Percentiles rank a stretch among this genome's conserved stretches.
Evolutionary conservation across 768 basidiomycete genomes (phyloP).

Genomic region (Hygrocybe punicea): DNA sequence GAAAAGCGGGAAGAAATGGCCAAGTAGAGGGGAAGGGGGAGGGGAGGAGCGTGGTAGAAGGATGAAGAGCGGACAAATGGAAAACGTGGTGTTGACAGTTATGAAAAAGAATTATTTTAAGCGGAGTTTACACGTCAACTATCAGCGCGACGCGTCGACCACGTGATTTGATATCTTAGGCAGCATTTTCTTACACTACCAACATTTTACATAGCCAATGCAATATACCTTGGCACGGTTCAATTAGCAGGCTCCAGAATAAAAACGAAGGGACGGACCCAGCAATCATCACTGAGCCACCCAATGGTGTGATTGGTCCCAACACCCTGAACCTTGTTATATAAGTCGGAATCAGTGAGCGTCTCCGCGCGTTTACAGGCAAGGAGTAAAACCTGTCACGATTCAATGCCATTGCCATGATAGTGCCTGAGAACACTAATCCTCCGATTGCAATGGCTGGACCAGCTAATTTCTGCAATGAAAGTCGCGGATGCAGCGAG

Average conservation of each 20-base stretch:
- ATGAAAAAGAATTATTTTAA: background rate
- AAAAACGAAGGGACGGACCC: slow-evolving; percentile 46
- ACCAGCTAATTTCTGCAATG: slow-evolving; percentile 53
- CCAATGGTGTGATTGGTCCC: slow-evolving; percentile 67
- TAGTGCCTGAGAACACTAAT: slow-evolving; percentile 61
- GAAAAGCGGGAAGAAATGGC: background rate
- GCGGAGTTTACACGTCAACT: slow-evolving; percentile 31
- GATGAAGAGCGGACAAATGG: background rate
- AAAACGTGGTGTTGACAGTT: background rate
- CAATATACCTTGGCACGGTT: slow-evolving; percentile 44
- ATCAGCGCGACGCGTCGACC: slow-evolving; percentile 5
- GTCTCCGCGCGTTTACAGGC: slow-evolving; percentile 14
- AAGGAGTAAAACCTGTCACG: slow-evolving; percentile 25
- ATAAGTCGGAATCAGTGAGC: background rate
- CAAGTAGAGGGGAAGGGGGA: background rate
- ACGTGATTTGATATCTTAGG: slow-evolving; percentile 1
- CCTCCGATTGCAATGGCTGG: slow-evolving; percentile 41
- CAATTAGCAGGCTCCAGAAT: slow-evolving; percentile 5
- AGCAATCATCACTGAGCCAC: slow-evolving; percentile 60
- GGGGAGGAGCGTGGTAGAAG: background rate
- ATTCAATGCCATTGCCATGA: slow-evolving; percentile 46
- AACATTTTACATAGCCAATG: slow-evolving; percentile 44
- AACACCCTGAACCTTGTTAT: slow-evolving; percentile 46
- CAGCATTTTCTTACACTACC: background rate
- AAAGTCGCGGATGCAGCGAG: slow-evolving; percentile 40